Percentiles rank a stretch among this genome's conserved stretches.
phyloP scores from a whole-genome alignment of 2,329 filamentous ascomycete genomes.

The Seiridium cupressi region DNA sequence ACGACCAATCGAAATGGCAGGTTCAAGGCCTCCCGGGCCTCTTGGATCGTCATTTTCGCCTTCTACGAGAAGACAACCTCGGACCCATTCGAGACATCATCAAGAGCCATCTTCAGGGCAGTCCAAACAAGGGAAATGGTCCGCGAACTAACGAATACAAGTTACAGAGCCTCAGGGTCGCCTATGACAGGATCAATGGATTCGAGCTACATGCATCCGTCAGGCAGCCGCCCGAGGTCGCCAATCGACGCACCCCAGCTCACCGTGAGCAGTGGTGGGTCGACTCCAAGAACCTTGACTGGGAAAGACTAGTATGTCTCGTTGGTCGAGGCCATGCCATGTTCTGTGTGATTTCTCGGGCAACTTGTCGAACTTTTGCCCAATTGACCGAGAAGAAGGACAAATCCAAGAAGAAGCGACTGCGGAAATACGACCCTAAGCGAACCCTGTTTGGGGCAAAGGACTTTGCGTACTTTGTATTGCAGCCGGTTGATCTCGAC shows the following conservation, averaged over 20 bases:
- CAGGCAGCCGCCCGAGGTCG: not conserved
- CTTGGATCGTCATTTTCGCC: constrained; percentile 8
- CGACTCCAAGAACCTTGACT: not conserved
- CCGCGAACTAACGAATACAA: not conserved
- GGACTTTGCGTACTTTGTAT: not conserved
- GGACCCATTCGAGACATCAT: not conserved
- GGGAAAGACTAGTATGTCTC: not conserved
- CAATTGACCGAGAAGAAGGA: not conserved
- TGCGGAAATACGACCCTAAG: not conserved
- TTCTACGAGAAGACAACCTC: constrained; percentile 13
- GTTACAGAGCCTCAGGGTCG: not conserved
- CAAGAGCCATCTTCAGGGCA: not conserved
- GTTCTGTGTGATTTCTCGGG: not conserved
- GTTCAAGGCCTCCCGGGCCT: not conserved
- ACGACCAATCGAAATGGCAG: not conserved
- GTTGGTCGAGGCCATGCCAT: not conserved
- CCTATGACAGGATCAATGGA: not conserved
- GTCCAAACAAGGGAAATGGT: not conserved
- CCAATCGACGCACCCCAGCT: not conserved
- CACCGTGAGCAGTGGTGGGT: constrained; percentile 4
- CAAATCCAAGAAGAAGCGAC: not conserved
- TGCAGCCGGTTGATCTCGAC: constrained; percentile 23
- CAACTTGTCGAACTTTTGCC: not conserved
- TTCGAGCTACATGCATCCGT: not conserved
- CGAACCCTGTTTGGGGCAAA: not conserved